Evolutionary conservation across 2,329 filamentous ascomycete genomes (phyloP), one percentile per base, ranked within the genome.

Genomic region (Hansfordia pulvinata): DNA sequence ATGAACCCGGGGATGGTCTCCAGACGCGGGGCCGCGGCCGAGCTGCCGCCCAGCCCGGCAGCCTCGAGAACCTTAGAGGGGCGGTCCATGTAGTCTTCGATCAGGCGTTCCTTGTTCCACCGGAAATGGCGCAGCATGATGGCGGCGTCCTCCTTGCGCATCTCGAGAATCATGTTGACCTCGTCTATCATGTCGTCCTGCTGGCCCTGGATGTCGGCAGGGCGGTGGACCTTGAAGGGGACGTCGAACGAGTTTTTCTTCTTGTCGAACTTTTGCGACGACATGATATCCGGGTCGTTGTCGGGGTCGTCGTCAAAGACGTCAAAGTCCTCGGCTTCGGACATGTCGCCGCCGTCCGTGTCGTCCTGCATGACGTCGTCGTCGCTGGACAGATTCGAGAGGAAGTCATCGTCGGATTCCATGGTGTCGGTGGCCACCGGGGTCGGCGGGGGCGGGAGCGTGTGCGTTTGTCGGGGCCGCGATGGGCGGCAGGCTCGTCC

Each of bases 331-430:
- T 69, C 65, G 11, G 44, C 58, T 5, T 49, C 64, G 2, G 65
- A 70, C 34, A 69, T 18, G 53, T 67, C 54, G 50, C 67, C 76
- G 42, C 85, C 82, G 29, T 83, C 85, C 40, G 80, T 85, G 33
- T 80, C 75, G 42, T 85, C 80, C 35, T 79, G 69, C 51, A 78
- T 66, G 33, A 83, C 69, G 37, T 81, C 76, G 29, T 77, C 75
- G 21, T 76, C 77, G 46, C 80, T 93, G 21, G 82, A 88, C 41
- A 76, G 64, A 46, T 76, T 74, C 42, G 81, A 92, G 69, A 90
- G 79, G 53, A 86, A 86, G 33, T 94, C 88, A 46, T 94, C 85
- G 43, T 96, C 88, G 7, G 86, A 94, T 58, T 93, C 85, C 86
- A 94, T 94, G 25, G 69, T 75, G 32, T 66, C 52, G 16, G 69